Evolutionary conservation across 495 filamentous ascomycete species (phyloP).

Genomic region (Penicillium paxilli): DNA sequence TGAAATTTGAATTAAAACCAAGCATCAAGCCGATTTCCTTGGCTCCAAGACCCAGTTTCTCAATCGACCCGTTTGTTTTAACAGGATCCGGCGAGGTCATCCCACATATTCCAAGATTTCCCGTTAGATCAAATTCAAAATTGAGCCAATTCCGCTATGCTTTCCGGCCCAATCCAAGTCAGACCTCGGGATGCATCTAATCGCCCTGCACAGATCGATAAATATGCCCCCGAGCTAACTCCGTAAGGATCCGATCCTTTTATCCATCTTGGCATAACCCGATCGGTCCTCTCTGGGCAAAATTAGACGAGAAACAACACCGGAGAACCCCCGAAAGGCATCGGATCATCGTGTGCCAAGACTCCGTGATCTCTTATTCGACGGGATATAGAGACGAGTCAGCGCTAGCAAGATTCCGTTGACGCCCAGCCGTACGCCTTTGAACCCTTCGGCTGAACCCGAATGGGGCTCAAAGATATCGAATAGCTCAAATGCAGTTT

Average conservation of each 20-base stretch:
- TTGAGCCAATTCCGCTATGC: no score
- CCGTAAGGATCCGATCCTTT: background rate
- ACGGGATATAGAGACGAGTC: background rate
- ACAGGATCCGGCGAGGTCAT: no score
- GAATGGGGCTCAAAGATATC: background rate
- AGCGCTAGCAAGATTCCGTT: constrained; percentile 1
- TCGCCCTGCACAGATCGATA: background rate
- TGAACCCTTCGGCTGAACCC: constrained; percentile 2
- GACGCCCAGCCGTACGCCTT: background rate
- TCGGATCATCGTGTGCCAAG: background rate
- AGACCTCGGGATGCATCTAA: no score
- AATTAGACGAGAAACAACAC: constrained; percentile 3
- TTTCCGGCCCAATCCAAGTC: no score
- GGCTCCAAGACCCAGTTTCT: no score
- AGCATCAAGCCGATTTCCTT: no score
- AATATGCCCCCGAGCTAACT: background rate
- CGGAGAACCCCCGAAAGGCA: background rate
- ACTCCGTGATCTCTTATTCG: background rate
- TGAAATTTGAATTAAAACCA: no score
- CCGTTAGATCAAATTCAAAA: no score
- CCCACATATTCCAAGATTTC: no score
- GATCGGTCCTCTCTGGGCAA: background rate
- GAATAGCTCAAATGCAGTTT: background rate
- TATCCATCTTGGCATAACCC: background rate
- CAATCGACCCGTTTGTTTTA: no score